Base-by-base conservation (phyloP, 2,329 filamentous ascomycete species). In the Venturia aucupariae region DNA sequence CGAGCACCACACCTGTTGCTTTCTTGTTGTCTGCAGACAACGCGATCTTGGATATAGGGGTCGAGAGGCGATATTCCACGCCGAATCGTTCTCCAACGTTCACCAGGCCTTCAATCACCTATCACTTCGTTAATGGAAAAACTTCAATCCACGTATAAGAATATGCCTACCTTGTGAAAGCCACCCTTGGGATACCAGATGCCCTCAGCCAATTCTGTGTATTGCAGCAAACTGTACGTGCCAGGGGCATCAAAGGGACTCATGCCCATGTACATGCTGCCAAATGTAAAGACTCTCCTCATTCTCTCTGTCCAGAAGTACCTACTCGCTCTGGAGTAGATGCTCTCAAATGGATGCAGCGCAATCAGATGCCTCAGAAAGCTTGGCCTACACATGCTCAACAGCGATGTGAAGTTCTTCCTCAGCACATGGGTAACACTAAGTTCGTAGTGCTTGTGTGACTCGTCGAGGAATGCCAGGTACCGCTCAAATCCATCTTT, bases 241-340 rank as follows among this genome's bases (percentile, higher is more conserved):
- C 85, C 87, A 0, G 88, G 89, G 0, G 89, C 88, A 71, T 90
- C 86, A 71, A 88, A 91, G 0, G 89, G 89, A 64, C 81, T 86
- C 88, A 91, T 91, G 0, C 89, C 89, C 85, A 91, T 88, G 71
- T 92, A 91, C 88, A 91, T 92, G 69, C 86, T 90, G 27, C 84
- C 87, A 74, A 91, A 91, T 0, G 88, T 90, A 68, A 91, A 91
- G 0, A 88, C 87, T 32, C 87, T 77, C 66, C 88, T 78, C 69
- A 91, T 71, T 65, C 87, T 78, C 71, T 90, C 88, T 0, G 86
- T 87, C 78, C 79, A 82, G 73, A 91, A 91, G 70, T 90, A 90
- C 66, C 80, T 81, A 32, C 82, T 78, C 3, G 87, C 85, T 35
- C 89, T 76, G 7, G 78, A 78, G 77, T 86, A 91, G 19, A 90